phyloP scores from a whole-genome alignment of 2,329 filamentous ascomycete genomes.

The Onygenales sp. region DNA sequence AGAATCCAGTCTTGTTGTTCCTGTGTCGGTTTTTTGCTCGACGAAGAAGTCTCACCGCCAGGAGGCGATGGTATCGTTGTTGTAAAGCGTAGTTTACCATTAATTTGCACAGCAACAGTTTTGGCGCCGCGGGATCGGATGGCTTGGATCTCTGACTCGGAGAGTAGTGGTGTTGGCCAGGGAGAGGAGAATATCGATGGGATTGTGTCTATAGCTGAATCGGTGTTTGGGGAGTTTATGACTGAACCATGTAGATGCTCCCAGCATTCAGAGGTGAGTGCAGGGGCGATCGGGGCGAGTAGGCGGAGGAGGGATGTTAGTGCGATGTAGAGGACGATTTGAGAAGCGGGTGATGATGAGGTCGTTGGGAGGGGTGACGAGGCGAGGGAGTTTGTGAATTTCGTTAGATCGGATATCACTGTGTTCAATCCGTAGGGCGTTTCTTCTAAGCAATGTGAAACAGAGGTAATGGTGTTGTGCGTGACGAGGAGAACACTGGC shows the following conservation, averaged over 20 bases:
- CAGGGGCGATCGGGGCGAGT: constrained; percentile 70
- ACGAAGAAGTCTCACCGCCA: constrained; percentile 21
- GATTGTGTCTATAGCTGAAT: constrained; percentile 7
- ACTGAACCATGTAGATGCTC: constrained; percentile 39
- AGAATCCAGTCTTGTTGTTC: constrained; percentile 53
- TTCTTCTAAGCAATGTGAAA: constrained; percentile 59
- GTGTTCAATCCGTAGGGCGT: constrained; percentile 74
- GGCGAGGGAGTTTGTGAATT: constrained; percentile 60
- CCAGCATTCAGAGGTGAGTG: constrained; percentile 76
- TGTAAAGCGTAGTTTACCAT: constrained; percentile 65
- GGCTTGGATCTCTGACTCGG: constrained; percentile 28
- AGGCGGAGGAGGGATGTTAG: constrained; percentile 55
- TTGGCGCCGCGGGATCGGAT: constrained; percentile 42
- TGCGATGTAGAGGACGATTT: constrained; percentile 34
- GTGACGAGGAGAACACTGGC: constrained; percentile 52
- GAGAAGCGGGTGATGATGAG: constrained; percentile 17
- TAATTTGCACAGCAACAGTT: constrained; percentile 60
- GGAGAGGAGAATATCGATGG: constrained; percentile 35
- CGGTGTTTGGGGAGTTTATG: constrained; percentile 4
- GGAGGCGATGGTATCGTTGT: constrained; percentile 52
- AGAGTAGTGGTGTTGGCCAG: constrained; percentile 49
- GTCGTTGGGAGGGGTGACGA: constrained; percentile 29
- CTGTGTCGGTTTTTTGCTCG: constrained; percentile 22
- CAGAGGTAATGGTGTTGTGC: constrained; percentile 57
- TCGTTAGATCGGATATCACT: constrained; percentile 72